Conservation (phyloP, 805 yeast genomes). For the Grigorovia humatica region DNA sequence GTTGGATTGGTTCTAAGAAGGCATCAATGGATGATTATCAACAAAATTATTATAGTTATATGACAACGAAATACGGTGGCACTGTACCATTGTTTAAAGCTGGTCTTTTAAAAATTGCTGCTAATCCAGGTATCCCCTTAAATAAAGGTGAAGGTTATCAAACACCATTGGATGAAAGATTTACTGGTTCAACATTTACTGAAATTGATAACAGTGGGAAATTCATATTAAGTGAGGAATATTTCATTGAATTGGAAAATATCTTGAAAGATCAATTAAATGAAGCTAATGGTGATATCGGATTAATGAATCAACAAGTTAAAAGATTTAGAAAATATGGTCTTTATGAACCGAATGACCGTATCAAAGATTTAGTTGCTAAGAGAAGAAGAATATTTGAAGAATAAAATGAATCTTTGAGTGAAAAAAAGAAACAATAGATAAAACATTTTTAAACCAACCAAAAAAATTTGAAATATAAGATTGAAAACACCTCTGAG, state of each 20-base stretch:
- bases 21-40: constrained; percentile 62
- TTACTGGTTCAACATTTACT: constrained; percentile 28
- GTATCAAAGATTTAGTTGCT: constrained; percentile 16
- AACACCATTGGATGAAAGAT: constrained; percentile 40
- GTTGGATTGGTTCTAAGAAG: constrained; percentile 92
- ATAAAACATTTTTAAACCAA: neutral
- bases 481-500: neutral
- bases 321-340: constrained; percentile 63
- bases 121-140: constrained; percentile 49
- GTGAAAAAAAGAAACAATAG: constrained; percentile 1
- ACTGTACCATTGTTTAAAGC: constrained; percentile 63
- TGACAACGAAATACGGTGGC: constrained; percentile 61
- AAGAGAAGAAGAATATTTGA: constrained; percentile 19
- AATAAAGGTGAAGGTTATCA: constrained; percentile 78
- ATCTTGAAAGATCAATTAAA: constrained; percentile 33
- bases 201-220: constrained; percentile 30
- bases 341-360: constrained; percentile 40
- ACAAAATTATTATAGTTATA: constrained; percentile 53
- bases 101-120: constrained; percentile 55
- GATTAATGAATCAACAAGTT: constrained; percentile 31
- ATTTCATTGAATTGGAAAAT: constrained; percentile 40
- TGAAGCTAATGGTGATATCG: constrained; percentile 30
- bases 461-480: neutral
- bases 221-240: constrained; percentile 48
- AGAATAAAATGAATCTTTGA: constrained; percentile 6